These are phyloP conservation scores for Triticum turgidum DNA, from an alignment of 176 grass and related monocot genomes.

Conservation along the genomic window DNA sequence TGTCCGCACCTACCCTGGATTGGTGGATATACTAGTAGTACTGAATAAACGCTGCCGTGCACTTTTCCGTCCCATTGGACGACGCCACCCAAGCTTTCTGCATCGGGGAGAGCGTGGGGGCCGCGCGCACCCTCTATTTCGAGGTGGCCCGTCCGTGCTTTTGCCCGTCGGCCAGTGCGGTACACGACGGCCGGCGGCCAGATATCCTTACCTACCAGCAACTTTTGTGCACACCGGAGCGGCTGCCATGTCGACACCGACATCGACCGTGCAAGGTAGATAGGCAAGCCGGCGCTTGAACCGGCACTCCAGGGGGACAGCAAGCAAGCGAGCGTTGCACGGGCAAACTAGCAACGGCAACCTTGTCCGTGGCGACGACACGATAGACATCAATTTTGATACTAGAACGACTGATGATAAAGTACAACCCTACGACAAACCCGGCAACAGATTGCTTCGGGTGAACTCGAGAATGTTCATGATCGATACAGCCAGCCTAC, in stretches of 20 bases:
- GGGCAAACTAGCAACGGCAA: not conserved
- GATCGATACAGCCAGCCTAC: not conserved
- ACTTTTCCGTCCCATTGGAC: not conserved
- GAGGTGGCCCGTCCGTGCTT: not conserved
- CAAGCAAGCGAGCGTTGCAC: not conserved
- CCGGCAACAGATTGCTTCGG: not conserved
- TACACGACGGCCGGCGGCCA: not conserved
- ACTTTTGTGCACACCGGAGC: not conserved
- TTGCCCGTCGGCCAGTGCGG: not conserved
- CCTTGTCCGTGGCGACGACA: not conserved
- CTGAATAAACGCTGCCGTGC: not conserved
- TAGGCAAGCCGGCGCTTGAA: not conserved
- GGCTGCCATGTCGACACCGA: not conserved
- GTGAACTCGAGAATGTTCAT: not conserved
- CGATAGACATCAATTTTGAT: not conserved
- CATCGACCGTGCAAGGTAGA: not conserved
- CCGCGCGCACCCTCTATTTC: not conserved
- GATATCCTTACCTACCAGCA: not conserved
- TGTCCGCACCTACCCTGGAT: not conserved
- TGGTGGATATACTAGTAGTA: not conserved
- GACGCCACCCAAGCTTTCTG: not conserved
- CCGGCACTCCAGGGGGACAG: too few relatives aligned
- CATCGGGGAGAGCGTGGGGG: not conserved
- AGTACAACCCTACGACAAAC: not conserved
- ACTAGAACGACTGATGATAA: not conserved